Conservation (phyloP, 2,329 filamentous ascomycete genomes). For the Lecanicillium sp. region DNA sequence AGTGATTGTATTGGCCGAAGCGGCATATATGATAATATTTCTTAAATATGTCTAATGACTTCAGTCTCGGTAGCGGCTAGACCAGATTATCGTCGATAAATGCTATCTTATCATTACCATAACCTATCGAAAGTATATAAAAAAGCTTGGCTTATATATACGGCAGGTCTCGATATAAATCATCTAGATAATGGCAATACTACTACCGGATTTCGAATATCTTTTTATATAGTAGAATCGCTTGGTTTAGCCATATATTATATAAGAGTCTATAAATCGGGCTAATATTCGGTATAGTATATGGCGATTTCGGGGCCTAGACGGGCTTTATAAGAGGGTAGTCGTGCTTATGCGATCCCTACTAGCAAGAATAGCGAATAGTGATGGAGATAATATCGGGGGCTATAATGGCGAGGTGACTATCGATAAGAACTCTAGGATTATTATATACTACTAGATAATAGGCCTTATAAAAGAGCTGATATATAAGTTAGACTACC, state of each 20-base stretch:
- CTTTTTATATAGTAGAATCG: constrained; percentile 3
- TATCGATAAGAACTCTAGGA: not conserved
- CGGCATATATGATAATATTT: constrained; percentile 3
- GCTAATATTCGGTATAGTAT: constrained; percentile 6
- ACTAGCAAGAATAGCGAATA: not conserved
- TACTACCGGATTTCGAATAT: not conserved
- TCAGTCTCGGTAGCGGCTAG: not conserved
- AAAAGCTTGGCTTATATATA: constrained; percentile 5
- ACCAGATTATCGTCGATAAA: constrained; percentile 2
- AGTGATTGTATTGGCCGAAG: constrained; percentile 3
- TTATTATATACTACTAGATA: constrained; percentile 5
- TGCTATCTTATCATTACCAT: constrained; percentile 1
- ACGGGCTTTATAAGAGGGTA: not conserved
- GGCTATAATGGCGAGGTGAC: not conserved
- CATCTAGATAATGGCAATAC: constrained; percentile 5
- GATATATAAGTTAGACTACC: not conserved
- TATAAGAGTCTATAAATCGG: constrained; percentile 6
- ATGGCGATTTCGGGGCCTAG: not conserved
- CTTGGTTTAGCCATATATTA: constrained; percentile 3
- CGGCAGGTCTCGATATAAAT: constrained; percentile 1
- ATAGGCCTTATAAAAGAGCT: constrained; percentile 2
- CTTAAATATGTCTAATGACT: constrained; percentile 2
- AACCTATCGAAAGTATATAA: not conserved
- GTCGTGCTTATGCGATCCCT: not conserved
- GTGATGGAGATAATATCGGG: not conserved